Evolutionary conservation across 2,329 filamentous ascomycete genomes (phyloP).

Genomic region (Penicillium oxalicum): DNA sequence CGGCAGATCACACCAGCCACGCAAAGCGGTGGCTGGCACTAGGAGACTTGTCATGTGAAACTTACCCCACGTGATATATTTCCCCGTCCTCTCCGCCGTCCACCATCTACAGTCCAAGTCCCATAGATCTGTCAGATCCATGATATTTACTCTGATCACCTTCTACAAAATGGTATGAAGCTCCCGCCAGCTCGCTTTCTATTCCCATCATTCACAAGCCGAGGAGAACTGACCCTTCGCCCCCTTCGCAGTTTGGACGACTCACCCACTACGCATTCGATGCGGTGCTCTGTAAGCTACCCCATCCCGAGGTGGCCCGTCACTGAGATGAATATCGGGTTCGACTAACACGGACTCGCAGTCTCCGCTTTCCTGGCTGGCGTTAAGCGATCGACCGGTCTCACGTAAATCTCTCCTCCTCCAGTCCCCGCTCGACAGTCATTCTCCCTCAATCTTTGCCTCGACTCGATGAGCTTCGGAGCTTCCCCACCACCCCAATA

Average conservation of each 20-base stretch:
- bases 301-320: too few relatives aligned
- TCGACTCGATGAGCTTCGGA: neutral
- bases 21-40: neutral
- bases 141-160: slow-evolving; percentile 2
- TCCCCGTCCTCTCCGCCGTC: slow-evolving; percentile 7
- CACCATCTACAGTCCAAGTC: slow-evolving; percentile 5
- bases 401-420: slow-evolving; percentile 69
- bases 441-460: neutral
- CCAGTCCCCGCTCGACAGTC: slow-evolving; percentile 1
- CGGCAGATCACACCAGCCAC: slow-evolving; percentile 8
- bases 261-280: slow-evolving; percentile 25
- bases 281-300: slow-evolving; percentile 22
- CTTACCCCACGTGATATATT: slow-evolving; percentile 6
- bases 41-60: slow-evolving; percentile 15
- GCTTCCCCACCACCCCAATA: neutral
- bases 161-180: slow-evolving; percentile 16
- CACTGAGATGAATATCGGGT: too few relatives aligned
- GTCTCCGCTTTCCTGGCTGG: slow-evolving; percentile 95
- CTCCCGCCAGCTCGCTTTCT: neutral
- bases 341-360: slow-evolving; percentile 32
- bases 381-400: slow-evolving; percentile 92
- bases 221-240: slow-evolving; percentile 2
- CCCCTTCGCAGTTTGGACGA: slow-evolving; percentile 18
- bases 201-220: neutral
- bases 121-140: slow-evolving; percentile 1